A percentile compares a stretch with the other conserved stretches of the same genome.
Conservation (phyloP, 2,329 filamentous ascomycete species). For the Pseudocercospora fuligena region DNA sequence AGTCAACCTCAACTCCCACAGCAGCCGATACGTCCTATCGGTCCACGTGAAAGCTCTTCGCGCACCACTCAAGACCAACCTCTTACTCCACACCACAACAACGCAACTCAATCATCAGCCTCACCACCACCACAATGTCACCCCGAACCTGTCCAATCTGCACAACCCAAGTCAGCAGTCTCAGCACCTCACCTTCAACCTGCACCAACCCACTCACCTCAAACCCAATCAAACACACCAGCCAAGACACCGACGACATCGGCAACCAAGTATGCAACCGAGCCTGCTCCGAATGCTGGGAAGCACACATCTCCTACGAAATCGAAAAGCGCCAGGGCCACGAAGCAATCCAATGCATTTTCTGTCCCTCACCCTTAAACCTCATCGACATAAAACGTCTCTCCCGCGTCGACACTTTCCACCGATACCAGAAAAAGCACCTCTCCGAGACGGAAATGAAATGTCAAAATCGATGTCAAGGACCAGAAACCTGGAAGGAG, state of each 20-base stretch:
- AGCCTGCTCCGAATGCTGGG: slow-evolving; percentile 31
- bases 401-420: slow-evolving; percentile 6
- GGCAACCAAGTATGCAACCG: slow-evolving; percentile 9
- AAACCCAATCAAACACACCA: not conserved
- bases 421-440: slow-evolving; percentile 7
- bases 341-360: slow-evolving; percentile 25
- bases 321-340: slow-evolving; percentile 8
- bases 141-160: slow-evolving; percentile 6
- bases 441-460: not conserved
- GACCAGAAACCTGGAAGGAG: not conserved
- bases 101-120: not conserved
- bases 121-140: not conserved
- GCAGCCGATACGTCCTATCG: no score
- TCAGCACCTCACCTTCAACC: slow-evolving; percentile 8
- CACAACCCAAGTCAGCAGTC: slow-evolving; percentile 2
- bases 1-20: not conserved
- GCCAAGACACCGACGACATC: not conserved
- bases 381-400: slow-evolving; percentile 3
- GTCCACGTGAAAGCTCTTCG: no score
- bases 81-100: not conserved
- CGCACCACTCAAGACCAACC: no score
- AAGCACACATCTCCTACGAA: slow-evolving; percentile 23
- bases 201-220: not conserved
- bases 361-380: slow-evolving; percentile 19
- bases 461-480: slow-evolving; percentile 25